phyloP scores from a whole-genome alignment of 2,329 filamentous ascomycete genomes.

The Pseudocercospora fuligena region DNA sequence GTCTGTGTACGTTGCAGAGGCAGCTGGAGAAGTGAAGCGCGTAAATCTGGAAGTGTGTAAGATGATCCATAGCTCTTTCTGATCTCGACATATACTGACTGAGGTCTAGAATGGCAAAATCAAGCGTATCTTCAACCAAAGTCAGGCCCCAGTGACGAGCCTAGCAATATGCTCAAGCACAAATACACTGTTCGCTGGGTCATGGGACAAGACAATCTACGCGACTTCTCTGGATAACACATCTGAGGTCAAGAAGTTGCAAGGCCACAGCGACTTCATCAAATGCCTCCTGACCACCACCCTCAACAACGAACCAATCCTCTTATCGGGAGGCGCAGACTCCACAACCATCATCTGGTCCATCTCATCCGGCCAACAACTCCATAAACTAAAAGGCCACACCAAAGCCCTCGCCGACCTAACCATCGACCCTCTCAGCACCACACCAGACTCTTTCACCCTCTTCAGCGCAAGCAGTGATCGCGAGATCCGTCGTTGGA shows the following conservation, averaged over 20 bases:
- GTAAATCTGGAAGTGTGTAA: slow-evolving; percentile 76
- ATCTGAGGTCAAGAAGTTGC: slow-evolving; percentile 16
- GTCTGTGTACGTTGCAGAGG: slow-evolving; percentile 80
- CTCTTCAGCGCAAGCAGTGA: slow-evolving; percentile 75
- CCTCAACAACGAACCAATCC: slow-evolving; percentile 62
- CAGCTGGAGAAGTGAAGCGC: slow-evolving; percentile 76
- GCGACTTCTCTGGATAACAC: slow-evolving; percentile 58
- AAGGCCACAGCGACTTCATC: slow-evolving; percentile 87
- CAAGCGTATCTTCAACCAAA: slow-evolving; percentile 67
- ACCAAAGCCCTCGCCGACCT: slow-evolving; percentile 80
- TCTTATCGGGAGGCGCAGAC: slow-evolving; percentile 55
- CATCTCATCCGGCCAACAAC: slow-evolving; percentile 65
- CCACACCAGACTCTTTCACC: slow-evolving; percentile 49
- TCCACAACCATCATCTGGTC: slow-evolving; percentile 75
- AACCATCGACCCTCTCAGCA: slow-evolving; percentile 71
- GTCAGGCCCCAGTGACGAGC: slow-evolving; percentile 78
- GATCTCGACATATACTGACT: slow-evolving; percentile 2
- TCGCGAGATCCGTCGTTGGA: slow-evolving; percentile 74
- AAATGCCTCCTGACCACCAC: slow-evolving; percentile 73
- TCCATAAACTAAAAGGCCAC: slow-evolving; percentile 80
- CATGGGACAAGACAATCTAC: slow-evolving; percentile 93
- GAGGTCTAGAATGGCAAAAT: slow-evolving; percentile 50
- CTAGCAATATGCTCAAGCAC: slow-evolving; percentile 64
- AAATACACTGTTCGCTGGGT: slow-evolving; percentile 76
- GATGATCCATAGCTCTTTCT: slow-evolving; percentile 26